Evolutionary conservation across 768 basidiomycete genomes (phyloP).

Genomic region (Omphalotus guepiniiformis): DNA sequence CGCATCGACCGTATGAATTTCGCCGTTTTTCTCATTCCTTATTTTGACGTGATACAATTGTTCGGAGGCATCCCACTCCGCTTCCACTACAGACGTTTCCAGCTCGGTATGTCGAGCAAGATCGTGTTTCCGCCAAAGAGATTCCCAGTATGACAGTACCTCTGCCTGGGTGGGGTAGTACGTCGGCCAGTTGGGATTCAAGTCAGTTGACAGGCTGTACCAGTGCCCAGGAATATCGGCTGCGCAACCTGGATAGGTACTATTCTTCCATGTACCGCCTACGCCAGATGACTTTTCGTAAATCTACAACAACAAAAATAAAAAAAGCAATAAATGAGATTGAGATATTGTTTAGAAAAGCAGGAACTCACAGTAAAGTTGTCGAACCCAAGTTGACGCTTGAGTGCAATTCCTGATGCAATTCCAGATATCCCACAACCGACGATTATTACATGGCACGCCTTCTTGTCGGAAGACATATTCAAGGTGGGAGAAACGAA

Average conservation of each 20-base stretch:
- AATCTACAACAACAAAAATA: constrained; percentile 19
- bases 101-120: constrained; percentile 23
- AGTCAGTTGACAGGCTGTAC: constrained; percentile 38
- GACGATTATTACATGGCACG: constrained; percentile 5
- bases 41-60: constrained; percentile 22
- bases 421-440: constrained; percentile 22
- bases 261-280: constrained; percentile 31
- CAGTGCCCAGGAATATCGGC: constrained; percentile 34
- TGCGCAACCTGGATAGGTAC: constrained; percentile 37
- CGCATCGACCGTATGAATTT: constrained; percentile 14
- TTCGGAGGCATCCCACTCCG: constrained; percentile 23
- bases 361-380: constrained; percentile 26
- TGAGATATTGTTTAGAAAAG: neutral
- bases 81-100: constrained; percentile 25
- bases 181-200: constrained; percentile 35
- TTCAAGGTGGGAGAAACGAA: too few relatives aligned
- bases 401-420: constrained; percentile 24
- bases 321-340: neutral
- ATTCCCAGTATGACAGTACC: constrained; percentile 35
- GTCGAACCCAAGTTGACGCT: constrained; percentile 22
- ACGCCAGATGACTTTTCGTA: constrained; percentile 25
- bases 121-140: constrained; percentile 23
- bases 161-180: constrained; percentile 38
- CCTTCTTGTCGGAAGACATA: too few relatives aligned
- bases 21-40: constrained; percentile 15